Conservation (phyloP, 140 eudicot species). For the Senecio squalidus region DNA sequence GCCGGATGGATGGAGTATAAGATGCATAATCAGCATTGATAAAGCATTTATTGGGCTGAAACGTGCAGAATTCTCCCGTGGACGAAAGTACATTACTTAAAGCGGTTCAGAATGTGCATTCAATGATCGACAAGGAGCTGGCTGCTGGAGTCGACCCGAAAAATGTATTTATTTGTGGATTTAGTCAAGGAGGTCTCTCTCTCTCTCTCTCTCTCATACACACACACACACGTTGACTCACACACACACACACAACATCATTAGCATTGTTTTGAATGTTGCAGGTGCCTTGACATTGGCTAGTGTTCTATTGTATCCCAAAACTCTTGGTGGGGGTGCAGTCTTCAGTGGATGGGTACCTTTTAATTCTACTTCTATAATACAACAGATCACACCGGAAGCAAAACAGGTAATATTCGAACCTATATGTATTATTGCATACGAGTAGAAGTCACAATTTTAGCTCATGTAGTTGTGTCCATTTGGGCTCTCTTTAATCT, state of each 20-base stretch:
- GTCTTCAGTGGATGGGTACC: constrained; percentile 99
- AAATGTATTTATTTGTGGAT: constrained; percentile 87
- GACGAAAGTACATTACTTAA: constrained; percentile 60
- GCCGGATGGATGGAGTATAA: neutral
- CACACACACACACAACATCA: neutral
- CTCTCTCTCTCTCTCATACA: constrained; percentile 19
- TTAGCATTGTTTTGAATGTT: constrained; percentile 14
- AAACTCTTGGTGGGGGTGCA: constrained; percentile 91
- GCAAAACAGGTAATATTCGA: constrained; percentile 65
- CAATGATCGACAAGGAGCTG: constrained; percentile 83
- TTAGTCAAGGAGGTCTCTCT: constrained; percentile 97
- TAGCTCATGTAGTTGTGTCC: neutral
- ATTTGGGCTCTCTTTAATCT: neutral
- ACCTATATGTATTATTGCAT: constrained; percentile 1
- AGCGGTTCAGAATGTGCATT: constrained; percentile 83
- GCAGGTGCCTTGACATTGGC: constrained; percentile 96
- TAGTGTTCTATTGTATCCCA: constrained; percentile 81
- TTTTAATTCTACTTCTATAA: constrained; percentile 52
- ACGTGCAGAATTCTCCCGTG: constrained; percentile 63
- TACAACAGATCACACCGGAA: constrained; percentile 56
- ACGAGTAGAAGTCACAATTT: neutral
- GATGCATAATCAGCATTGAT: neutral
- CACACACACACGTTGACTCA: neutral
- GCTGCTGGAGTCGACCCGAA: constrained; percentile 78
- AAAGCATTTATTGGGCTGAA: neutral